Conservation (phyloP, 805 yeast species). For the Kazachstania viticola region DNA sequence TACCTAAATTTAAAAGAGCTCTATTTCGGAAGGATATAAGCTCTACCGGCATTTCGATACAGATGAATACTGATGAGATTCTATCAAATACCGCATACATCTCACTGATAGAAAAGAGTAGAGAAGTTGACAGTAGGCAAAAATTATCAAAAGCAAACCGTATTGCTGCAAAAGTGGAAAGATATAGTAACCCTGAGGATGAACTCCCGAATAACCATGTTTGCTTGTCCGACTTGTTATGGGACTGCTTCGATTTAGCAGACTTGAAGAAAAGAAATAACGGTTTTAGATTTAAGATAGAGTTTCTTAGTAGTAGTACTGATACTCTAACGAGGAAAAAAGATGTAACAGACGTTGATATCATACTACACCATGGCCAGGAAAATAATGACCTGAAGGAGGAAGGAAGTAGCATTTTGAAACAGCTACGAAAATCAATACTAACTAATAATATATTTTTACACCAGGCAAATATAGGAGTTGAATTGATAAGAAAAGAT, state of each 20-base stretch:
- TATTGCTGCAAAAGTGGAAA: constrained; percentile 2
- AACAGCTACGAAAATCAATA: constrained; percentile 4
- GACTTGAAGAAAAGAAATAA: constrained; percentile 16
- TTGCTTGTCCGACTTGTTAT: constrained; percentile 39
- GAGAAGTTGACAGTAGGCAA: constrained; percentile 3
- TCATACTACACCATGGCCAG: constrained; percentile 1
- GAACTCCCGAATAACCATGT: constrained; percentile 13
- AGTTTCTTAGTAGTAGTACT: constrained; percentile 16
- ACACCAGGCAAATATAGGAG: constrained; percentile 3
- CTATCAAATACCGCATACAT: constrained; percentile 19
- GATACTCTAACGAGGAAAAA: background rate
- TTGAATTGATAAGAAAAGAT: constrained; percentile 7
- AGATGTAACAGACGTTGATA: constrained; percentile 30
- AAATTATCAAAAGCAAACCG: background rate
- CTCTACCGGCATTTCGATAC: background rate
- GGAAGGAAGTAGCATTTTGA: background rate
- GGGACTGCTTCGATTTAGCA: constrained; percentile 32
- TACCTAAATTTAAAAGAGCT: constrained; percentile 3
- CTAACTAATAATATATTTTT: constrained; percentile 10
- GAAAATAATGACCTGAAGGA: background rate
- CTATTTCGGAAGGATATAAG: constrained; percentile 1
- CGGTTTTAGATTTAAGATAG: constrained; percentile 30
- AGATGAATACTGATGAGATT: constrained; percentile 3
- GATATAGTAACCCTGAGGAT: background rate
- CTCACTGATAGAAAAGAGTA: constrained; percentile 17